These are phyloP conservation scores for Mallotus japonicus DNA, from an alignment of 441 rosid genomes.

Conservation along the genomic window DNA sequence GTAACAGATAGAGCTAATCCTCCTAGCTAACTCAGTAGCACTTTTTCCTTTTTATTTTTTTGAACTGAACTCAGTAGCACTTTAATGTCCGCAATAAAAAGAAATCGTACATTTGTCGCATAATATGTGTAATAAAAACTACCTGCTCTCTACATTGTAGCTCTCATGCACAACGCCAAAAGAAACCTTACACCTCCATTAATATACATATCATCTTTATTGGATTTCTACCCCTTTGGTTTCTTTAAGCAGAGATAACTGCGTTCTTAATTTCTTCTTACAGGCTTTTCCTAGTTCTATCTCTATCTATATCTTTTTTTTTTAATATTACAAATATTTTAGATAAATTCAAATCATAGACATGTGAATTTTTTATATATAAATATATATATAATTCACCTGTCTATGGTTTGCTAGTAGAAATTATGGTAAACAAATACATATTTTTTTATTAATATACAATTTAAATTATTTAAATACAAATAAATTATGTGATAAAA, in stretches of 20 bases:
- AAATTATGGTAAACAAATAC: too few species aligned
- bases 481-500: too few species aligned
- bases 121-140: slow-evolving; percentile 5
- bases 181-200: slow-evolving; percentile 17
- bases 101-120: slow-evolving; percentile 9
- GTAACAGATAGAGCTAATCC: not conserved
- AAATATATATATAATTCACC: not conserved
- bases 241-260: slow-evolving; percentile 22
- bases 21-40: too few species aligned
- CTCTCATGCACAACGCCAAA: slow-evolving; percentile 19
- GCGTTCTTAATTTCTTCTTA: not conserved
- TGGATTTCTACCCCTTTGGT: slow-evolving; percentile 32
- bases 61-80: not conserved
- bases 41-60: not conserved
- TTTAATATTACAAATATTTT: too few species aligned
- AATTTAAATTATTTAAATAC: too few species aligned
- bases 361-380: too few species aligned
- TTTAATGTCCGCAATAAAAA: slow-evolving; percentile 9
- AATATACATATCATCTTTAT: slow-evolving; percentile 26
- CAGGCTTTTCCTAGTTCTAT: slow-evolving; percentile 22
- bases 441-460: too few species aligned
- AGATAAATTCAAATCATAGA: too few species aligned
- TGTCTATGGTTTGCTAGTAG: too few species aligned
- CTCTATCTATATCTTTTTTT: too few species aligned
- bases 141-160: slow-evolving; percentile 10